phyloP scores from a whole-genome alignment of 257 asterid genomes.

The Lithospermum erythrorhizon region DNA sequence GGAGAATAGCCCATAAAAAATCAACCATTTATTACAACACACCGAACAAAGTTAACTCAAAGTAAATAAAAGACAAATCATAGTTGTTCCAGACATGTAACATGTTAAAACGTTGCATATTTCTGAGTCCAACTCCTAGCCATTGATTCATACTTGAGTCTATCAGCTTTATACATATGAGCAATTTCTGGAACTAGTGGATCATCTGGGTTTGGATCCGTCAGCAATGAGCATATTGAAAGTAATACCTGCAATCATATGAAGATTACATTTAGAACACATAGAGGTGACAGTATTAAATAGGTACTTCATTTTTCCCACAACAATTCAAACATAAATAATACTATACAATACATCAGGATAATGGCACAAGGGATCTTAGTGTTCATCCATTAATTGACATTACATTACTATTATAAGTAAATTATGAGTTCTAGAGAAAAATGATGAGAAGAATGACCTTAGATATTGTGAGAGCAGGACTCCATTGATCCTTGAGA shows the following conservation, averaged over 20 bases:
- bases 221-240: conserved; percentile 14
- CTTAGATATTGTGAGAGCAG: conserved; percentile 17
- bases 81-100: too few relatives aligned
- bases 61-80: too few relatives aligned
- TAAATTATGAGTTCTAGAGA: neutral
- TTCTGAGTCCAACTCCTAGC: conserved; percentile 16
- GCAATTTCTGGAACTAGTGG: conserved; percentile 13
- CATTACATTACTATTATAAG: too few relatives aligned
- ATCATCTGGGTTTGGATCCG: conserved; percentile 11
- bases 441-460: neutral
- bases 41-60: too few relatives aligned
- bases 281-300: neutral
- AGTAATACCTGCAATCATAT: conserved; percentile 8
- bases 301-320: neutral
- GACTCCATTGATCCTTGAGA: conserved; percentile 17
- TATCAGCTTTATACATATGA: conserved; percentile 11
- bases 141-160: conserved; percentile 7
- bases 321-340: too few relatives aligned
- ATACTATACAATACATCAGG: too few relatives aligned
- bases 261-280: neutral
- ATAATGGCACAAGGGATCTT: too few relatives aligned
- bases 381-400: too few relatives aligned
- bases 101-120: conserved; percentile 9
- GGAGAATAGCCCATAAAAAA: neutral
- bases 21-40: neutral